phyloP scores from a whole-genome alignment of 2,329 filamentous ascomycete species.

The Didymella lethalis region DNA sequence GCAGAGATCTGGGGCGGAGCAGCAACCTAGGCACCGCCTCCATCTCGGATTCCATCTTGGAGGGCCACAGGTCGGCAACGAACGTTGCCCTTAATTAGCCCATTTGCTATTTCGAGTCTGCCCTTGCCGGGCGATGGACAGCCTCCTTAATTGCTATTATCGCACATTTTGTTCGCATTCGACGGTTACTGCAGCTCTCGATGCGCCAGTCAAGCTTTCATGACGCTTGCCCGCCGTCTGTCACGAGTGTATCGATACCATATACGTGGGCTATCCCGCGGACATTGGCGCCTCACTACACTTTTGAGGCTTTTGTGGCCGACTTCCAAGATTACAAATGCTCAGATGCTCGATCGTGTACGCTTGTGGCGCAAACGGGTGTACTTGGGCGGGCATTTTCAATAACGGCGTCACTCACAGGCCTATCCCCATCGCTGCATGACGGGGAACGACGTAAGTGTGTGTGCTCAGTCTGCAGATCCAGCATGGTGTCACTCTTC shows the following conservation, averaged over 20 bases:
- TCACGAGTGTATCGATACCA: slow-evolving; percentile 4
- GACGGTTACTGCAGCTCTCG: slow-evolving; percentile 3
- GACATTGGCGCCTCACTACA: slow-evolving; percentile 2
- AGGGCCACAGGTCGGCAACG: slow-evolving; percentile 1
- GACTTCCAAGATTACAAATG: slow-evolving; percentile 1
- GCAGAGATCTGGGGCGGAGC: slow-evolving; percentile 4
- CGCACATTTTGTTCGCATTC: slow-evolving; percentile 7
- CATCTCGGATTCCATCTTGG: background rate
- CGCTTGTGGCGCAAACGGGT: slow-evolving; percentile 21
- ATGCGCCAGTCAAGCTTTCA: slow-evolving; percentile 18
- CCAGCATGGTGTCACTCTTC: slow-evolving; percentile 22
- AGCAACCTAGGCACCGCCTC: slow-evolving; percentile 13
- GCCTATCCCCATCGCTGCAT: slow-evolving; percentile 4
- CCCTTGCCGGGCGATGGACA: background rate
- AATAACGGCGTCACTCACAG: slow-evolving; percentile 11
- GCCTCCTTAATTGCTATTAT: slow-evolving; percentile 2
- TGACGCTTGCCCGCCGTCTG: slow-evolving; percentile 10
- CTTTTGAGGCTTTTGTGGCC: slow-evolving; percentile 6
- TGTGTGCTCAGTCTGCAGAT: slow-evolving; percentile 12
- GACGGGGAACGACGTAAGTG: slow-evolving; percentile 5
- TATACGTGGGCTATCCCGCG: slow-evolving; percentile 11
- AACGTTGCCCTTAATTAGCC: slow-evolving; percentile 9
- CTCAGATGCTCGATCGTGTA: slow-evolving; percentile 18
- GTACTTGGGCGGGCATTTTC: slow-evolving; percentile 12
- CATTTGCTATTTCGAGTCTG: slow-evolving; percentile 4